phyloP scores from a whole-genome alignment of 2,329 filamentous ascomycete species.

The Helicocarpus griseus region DNA sequence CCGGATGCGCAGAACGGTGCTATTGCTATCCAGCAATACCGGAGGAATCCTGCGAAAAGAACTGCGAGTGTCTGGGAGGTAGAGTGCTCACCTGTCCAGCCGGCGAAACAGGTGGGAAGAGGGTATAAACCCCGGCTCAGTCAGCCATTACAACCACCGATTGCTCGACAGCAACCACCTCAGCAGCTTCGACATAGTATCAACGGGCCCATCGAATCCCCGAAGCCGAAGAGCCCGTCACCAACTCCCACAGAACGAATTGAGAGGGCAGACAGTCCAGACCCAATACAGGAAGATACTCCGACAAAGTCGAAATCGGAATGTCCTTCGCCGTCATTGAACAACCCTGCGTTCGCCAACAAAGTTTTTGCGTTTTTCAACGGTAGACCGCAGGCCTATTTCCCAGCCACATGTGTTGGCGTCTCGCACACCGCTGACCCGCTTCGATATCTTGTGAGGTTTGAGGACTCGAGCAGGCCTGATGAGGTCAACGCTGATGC shows the following conservation, averaged over 20 bases:
- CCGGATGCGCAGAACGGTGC: neutral
- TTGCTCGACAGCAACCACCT: neutral
- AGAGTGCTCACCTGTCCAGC: conserved; percentile 1
- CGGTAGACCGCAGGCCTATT: conserved; percentile 45
- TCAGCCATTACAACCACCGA: neutral
- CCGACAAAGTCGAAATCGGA: neutral
- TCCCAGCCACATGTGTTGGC: conserved; percentile 50
- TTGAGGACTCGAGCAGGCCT: conserved; percentile 32
- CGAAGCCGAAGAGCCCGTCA: conserved; percentile 6
- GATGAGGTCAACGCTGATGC: conserved; percentile 30
- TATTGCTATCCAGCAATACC: neutral
- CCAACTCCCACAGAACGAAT: conserved; percentile 4
- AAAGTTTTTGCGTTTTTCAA: conserved; percentile 52
- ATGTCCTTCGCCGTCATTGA: neutral
- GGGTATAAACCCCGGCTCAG: neutral
- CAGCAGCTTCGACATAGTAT: conserved; percentile 1
- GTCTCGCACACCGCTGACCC: conserved; percentile 29
- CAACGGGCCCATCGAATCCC: neutral
- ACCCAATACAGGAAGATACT: neutral
- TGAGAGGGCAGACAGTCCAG: neutral
- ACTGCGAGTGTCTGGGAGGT: conserved; percentile 2
- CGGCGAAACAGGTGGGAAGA: neutral
- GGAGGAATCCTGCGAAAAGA: neutral
- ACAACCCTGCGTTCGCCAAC: conserved; percentile 31
- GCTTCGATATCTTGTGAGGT: conserved; percentile 36